Percentiles rank a stretch among this genome's conserved stretches.
Conservation (phyloP, 2,329 filamentous ascomycete genomes). For the Fusarium marasasianum region DNA sequence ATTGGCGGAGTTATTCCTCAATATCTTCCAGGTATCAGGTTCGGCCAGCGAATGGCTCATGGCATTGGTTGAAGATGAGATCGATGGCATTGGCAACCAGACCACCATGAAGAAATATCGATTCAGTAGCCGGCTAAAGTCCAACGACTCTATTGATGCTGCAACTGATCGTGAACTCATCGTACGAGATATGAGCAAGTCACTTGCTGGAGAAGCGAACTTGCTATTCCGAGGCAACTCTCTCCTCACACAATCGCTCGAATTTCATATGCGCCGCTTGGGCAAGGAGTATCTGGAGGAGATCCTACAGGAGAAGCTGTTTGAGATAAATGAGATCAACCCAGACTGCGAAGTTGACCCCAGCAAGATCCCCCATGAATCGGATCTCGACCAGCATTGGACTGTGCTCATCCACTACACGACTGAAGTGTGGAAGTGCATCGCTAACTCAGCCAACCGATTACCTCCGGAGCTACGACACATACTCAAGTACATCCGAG, state of each 20-base stretch:
- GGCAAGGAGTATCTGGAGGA: constrained; percentile 94
- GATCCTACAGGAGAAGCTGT: constrained; percentile 83
- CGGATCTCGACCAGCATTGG: constrained; percentile 88
- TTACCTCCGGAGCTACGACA: constrained; percentile 84
- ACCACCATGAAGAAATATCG: constrained; percentile 77
- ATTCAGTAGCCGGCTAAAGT: constrained; percentile 76
- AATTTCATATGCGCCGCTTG: constrained; percentile 93
- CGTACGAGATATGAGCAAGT: constrained; percentile 81
- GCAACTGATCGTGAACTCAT: constrained; percentile 74
- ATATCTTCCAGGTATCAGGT: constrained; percentile 95
- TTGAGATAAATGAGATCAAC: constrained; percentile 89
- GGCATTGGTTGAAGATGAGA: constrained; percentile 94
- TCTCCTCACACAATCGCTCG: constrained; percentile 88
- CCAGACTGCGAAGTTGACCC: constrained; percentile 96
- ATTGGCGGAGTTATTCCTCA: constrained; percentile 86
- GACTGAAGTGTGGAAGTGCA: constrained; percentile 85
- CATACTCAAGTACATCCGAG: constrained; percentile 89
- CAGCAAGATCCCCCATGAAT: constrained; percentile 69
- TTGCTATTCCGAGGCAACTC: constrained; percentile 96
- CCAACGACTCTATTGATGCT: constrained; percentile 73
- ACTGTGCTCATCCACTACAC: constrained; percentile 78
- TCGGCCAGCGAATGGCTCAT: constrained; percentile 89
- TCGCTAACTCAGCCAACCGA: constrained; percentile 76
- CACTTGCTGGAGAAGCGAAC: constrained; percentile 87
- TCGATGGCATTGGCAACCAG: constrained; percentile 90